These are phyloP conservation scores for Aspergillus sclerotiicarbonarius DNA, from an alignment of 495 filamentous ascomycete species.

Conservation along the genomic window DNA sequence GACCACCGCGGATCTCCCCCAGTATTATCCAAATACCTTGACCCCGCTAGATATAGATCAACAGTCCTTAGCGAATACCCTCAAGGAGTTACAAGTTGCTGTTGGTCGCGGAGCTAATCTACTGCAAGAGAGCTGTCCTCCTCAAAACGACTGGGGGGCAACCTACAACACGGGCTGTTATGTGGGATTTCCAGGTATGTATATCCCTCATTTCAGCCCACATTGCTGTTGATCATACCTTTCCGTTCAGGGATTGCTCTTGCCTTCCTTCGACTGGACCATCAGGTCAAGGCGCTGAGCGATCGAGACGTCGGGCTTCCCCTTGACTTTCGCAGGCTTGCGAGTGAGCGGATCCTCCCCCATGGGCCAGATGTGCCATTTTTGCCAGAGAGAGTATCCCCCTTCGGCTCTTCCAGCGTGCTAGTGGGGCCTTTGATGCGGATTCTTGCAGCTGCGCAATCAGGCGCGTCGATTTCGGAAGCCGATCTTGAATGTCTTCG, in stretches of 20 bases:
- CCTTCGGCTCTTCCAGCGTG: slow-evolving; percentile 29
- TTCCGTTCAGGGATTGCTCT: slow-evolving; percentile 31
- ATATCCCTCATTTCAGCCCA: neutral
- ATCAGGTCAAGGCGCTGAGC: slow-evolving; percentile 26
- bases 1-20: slow-evolving; percentile 6
- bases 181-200: slow-evolving; percentile 29
- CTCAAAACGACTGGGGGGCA: slow-evolving; percentile 23
- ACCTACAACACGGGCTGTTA: slow-evolving; percentile 26
- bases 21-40: slow-evolving; percentile 23
- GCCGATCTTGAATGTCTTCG: slow-evolving; percentile 30
- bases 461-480: slow-evolving; percentile 14
- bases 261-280: slow-evolving; percentile 38
- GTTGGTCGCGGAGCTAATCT: slow-evolving; percentile 28
- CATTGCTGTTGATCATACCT: neutral
- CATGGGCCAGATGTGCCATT: slow-evolving; percentile 23
- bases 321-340: slow-evolving; percentile 28
- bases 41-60: slow-evolving; percentile 14
- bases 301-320: slow-evolving; percentile 7
- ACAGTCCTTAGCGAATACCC: slow-evolving; percentile 12
- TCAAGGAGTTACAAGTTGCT: slow-evolving; percentile 29
- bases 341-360: slow-evolving; percentile 29
- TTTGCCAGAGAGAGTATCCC: slow-evolving; percentile 11
- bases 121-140: slow-evolving; percentile 23
- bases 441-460: slow-evolving; percentile 20
- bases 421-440: slow-evolving; percentile 18